Evolutionary conservation across 768 basidiomycete species (phyloP), one percentile per base, ranked within the genome.

Genomic region (Mycena rosella): DNA sequence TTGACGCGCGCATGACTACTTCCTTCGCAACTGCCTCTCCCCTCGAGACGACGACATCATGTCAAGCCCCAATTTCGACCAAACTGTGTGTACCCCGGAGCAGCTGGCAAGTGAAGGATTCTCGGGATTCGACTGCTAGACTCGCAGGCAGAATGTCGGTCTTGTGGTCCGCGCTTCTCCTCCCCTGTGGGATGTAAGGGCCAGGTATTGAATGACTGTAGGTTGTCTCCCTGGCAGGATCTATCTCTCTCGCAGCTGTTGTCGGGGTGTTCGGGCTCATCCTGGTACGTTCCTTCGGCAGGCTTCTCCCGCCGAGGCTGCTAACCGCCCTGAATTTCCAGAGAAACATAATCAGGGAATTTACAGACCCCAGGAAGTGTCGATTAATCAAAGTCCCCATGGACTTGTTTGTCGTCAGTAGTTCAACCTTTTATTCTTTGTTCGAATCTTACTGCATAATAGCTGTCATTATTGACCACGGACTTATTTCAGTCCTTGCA

Each of bases 401-500:
- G 63, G 63, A 64, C 17, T 5, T 64, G 32, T 57, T 64, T 13
- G 15, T 64, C 24, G 61, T 63, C 7, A 2, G 63, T 64, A 18
- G 26, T 36, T 22, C 2, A 32, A 34, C 13, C 14, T 0, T 30
- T 2, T 29, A 17, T 4, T 30, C 7, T 0, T 29, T 29, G n/a
- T 30, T 17, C 1, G 24, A 4, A 18, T 10, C 38, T 40, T 7
- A 20, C 51, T 30, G 20, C 15, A 24, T 5, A n/a, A 29, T 42
- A 68, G 66, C 29, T 63, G 22, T 68, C 66, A n/a, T n/a, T 68
- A 29, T 58, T 68, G n/a, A 10, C 30, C 30, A 60, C 36, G 29
- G 66, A 68, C 22, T 20, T 68, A 5, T 63, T 57, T 15, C 67
- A 68, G 44, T 55, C 53, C 2, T 36, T 68, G 26, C n/a, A 47